A percentile compares a stretch with the other conserved stretches of the same genome.
Conservation (phyloP, 2,329 filamentous ascomycete genomes). For the Fusarium chaquense region DNA sequence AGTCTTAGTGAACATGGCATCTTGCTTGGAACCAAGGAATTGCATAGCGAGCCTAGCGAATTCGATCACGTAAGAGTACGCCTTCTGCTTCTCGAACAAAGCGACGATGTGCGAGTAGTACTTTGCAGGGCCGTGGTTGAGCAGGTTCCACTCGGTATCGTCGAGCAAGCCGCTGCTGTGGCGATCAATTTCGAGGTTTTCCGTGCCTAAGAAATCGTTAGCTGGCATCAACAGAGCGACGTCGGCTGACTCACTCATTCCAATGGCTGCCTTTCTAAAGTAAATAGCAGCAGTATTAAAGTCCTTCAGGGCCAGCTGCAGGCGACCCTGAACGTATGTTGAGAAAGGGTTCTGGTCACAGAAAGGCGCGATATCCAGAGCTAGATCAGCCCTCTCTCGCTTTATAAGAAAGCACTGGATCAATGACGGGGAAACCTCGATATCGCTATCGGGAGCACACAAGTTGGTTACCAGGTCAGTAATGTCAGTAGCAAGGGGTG, state of each 20-base stretch:
- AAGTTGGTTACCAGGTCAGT: conserved; percentile 75
- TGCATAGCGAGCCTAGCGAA: conserved; percentile 83
- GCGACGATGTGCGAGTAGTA: conserved; percentile 90
- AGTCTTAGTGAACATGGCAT: conserved; percentile 62
- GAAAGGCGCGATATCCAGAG: conserved; percentile 68
- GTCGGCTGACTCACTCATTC: conserved; percentile 75
- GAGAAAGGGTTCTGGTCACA: conserved; percentile 70
- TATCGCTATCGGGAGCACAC: conserved; percentile 73
- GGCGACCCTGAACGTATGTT: conserved; percentile 86
- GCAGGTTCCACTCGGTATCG: conserved; percentile 76
- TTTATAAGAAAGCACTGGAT: conserved; percentile 73
- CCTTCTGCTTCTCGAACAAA: conserved; percentile 82
- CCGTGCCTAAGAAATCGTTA: conserved; percentile 57
- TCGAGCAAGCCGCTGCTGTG: conserved; percentile 77
- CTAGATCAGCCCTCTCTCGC: conserved; percentile 69
- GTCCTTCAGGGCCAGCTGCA: conserved; percentile 79
- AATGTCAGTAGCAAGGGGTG: conserved; percentile 68
- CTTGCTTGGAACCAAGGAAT: conserved; percentile 58
- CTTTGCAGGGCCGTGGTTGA: conserved; percentile 79
- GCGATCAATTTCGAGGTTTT: conserved; percentile 61
- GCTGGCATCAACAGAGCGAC: conserved; percentile 17
- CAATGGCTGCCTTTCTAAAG: conserved; percentile 86
- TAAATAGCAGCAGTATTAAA: conserved; percentile 77
- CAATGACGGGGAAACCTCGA: conserved; percentile 70
- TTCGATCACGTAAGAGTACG: conserved; percentile 84